Conservation (phyloP, 768 basidiomycete species). For the Mycena indigotica region DNA sequence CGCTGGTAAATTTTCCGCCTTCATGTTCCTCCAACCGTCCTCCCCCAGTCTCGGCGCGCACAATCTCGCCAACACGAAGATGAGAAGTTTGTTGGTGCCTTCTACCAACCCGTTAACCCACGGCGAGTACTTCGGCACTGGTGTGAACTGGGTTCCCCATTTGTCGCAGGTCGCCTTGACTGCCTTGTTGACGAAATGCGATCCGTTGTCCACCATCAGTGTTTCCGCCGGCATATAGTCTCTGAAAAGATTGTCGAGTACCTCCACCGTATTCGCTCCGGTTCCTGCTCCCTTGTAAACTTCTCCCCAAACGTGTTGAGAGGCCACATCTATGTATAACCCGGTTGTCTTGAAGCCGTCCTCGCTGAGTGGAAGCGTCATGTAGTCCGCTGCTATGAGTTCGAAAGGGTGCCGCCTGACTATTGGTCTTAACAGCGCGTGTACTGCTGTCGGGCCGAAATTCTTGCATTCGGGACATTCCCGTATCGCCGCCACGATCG, state of each 20-base stretch:
- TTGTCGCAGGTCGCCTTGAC: constrained; percentile 23
- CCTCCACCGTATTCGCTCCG: neutral
- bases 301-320: neutral
- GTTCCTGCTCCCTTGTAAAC: neutral
- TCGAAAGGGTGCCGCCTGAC: neutral
- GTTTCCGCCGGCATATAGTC: constrained; percentile 17
- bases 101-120: constrained; percentile 33
- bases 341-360: constrained; percentile 3
- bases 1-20: constrained; percentile 14
- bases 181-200: constrained; percentile 29
- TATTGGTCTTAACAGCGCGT: neutral
- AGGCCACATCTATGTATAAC: neutral
- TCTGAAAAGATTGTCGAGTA: constrained; percentile 5
- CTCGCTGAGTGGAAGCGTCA: neutral
- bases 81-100: constrained; percentile 26
- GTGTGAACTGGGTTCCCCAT: constrained; percentile 20
- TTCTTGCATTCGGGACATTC: neutral
- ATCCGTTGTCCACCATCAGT: constrained; percentile 33
- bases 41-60: constrained; percentile 26
- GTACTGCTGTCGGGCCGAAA: neutral
- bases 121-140: constrained; percentile 19
- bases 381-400: neutral
- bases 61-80: constrained; percentile 18
- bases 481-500: constrained; percentile 6
- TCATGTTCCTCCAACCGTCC: constrained; percentile 2